phyloP scores from a whole-genome alignment of 164 flowering plant species.

The Sextonia rubra region DNA sequence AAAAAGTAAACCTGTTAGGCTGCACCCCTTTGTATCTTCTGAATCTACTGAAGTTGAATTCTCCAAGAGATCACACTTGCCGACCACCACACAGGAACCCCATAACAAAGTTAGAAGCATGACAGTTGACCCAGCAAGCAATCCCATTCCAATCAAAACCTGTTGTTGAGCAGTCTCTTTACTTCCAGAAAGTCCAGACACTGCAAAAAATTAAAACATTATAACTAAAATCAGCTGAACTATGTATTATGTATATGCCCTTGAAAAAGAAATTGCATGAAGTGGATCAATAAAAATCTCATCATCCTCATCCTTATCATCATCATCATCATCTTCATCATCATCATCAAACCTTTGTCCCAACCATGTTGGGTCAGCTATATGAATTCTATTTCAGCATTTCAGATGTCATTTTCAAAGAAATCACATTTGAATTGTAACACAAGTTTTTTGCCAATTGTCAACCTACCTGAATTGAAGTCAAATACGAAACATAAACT shows the following conservation, averaged over 20 bases:
- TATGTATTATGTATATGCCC: too few species aligned
- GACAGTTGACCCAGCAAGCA: constrained; percentile 98
- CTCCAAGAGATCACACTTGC: constrained; percentile 61
- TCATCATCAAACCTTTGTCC: too few species aligned
- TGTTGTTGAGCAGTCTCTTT: constrained; percentile 72
- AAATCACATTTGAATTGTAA: too few species aligned
- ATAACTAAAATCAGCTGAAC: not conserved
- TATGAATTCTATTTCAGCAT: too few species aligned
- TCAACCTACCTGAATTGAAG: too few species aligned
- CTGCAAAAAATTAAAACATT: constrained; percentile 28
- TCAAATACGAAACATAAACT: too few species aligned
- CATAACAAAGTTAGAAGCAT: constrained; percentile 85
- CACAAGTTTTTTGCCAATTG: too few species aligned
- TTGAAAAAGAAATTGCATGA: too few species aligned
- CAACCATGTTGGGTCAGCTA: too few species aligned
- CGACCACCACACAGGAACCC: constrained; percentile 87
- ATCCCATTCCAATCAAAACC: constrained; percentile 97
- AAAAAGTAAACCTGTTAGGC: constrained; percentile 47
- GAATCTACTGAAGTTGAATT: constrained; percentile 47
- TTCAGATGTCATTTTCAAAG: too few species aligned
- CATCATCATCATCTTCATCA: too few species aligned
- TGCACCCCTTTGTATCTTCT: constrained; percentile 36
- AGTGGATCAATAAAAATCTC: not conserved
- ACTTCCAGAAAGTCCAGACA: constrained; percentile 93
- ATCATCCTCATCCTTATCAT: too few species aligned